A percentile compares a stretch with the other conserved stretches of the same genome.
phyloP scores from a whole-genome alignment of 495 filamentous ascomycete species.

The Xylaria longipes region DNA sequence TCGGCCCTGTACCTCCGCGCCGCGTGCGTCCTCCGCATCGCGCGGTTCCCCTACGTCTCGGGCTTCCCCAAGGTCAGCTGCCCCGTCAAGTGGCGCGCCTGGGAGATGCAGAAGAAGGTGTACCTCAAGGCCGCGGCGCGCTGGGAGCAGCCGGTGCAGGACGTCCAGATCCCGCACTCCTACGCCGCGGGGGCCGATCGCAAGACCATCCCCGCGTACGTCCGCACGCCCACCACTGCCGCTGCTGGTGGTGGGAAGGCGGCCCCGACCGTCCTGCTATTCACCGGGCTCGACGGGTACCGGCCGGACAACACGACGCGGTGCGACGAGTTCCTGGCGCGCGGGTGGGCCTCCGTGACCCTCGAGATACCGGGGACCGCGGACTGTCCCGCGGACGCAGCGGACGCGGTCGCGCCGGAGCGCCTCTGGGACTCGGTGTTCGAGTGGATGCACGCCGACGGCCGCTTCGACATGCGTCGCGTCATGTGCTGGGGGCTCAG shows the following conservation, averaged over 20 bases:
- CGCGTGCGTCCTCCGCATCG: slow-evolving; percentile 74
- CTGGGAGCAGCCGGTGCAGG: slow-evolving; percentile 62
- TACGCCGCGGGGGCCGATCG: slow-evolving; percentile 57
- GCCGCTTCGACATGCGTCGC: slow-evolving; percentile 65
- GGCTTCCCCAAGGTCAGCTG: slow-evolving; percentile 48
- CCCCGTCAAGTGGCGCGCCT: slow-evolving; percentile 64
- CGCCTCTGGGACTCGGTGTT: slow-evolving; percentile 70
- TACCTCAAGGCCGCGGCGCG: slow-evolving; percentile 64
- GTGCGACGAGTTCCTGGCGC: slow-evolving; percentile 67
- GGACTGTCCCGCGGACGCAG: slow-evolving; percentile 71
- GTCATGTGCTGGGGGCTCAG: slow-evolving; percentile 77
- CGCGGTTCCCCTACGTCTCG: slow-evolving; percentile 74
- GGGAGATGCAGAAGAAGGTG: slow-evolving; percentile 69
- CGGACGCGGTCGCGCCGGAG: slow-evolving; percentile 54
- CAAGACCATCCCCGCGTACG: slow-evolving; percentile 67
- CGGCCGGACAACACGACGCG: slow-evolving; percentile 78
- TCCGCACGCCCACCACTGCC: slow-evolving; percentile 58
- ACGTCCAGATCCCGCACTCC: slow-evolving; percentile 67
- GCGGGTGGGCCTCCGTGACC: slow-evolving; percentile 66
- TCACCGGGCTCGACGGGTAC: slow-evolving; percentile 82
- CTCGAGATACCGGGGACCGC: slow-evolving; percentile 83
- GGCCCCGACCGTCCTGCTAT: slow-evolving; percentile 68
- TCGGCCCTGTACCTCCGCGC: slow-evolving; percentile 71
- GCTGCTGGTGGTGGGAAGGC: too few relatives aligned
- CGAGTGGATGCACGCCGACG: slow-evolving; percentile 66